Conservation (phyloP, 2,329 filamentous ascomycete genomes). For the Fusarium cyanostomum region DNA sequence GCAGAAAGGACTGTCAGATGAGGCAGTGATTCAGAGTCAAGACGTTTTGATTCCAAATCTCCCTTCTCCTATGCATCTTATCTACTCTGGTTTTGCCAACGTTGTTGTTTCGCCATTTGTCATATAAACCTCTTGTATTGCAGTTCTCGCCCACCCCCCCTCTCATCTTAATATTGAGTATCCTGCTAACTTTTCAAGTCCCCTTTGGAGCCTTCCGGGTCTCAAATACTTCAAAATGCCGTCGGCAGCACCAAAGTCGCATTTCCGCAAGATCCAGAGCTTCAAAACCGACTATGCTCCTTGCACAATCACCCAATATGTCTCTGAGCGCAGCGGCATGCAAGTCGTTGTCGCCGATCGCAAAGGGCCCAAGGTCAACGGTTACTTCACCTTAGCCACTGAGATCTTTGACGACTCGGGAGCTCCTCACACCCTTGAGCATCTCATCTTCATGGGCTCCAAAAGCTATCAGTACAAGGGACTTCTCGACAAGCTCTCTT, state of each 20-base stretch:
- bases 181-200: slow-evolving; percentile 29
- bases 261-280: slow-evolving; percentile 85
- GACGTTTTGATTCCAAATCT: background rate
- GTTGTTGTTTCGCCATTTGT: background rate
- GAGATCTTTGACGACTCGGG: slow-evolving; percentile 98
- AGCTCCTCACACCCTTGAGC: slow-evolving; percentile 86
- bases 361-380: slow-evolving; percentile 92
- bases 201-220: slow-evolving; percentile 32
- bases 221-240: slow-evolving; percentile 58
- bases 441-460: slow-evolving; percentile 89
- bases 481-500: slow-evolving; percentile 91
- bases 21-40: background rate
- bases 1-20: background rate
- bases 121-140: background rate
- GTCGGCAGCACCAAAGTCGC: slow-evolving; percentile 57
- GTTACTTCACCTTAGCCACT: slow-evolving; percentile 94
- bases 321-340: slow-evolving; percentile 94
- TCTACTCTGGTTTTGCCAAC: too few relatives aligned
- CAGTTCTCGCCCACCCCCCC: slow-evolving; percentile 1
- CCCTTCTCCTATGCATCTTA: too few relatives aligned
- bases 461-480: slow-evolving; percentile 95
- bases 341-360: slow-evolving; percentile 91
- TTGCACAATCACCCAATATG: slow-evolving; percentile 91
- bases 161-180: background rate
- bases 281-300: slow-evolving; percentile 93